These are phyloP conservation scores for Cephaloascus fragrans DNA, from an alignment of 805 yeast genomes.

Conservation along the genomic window DNA sequence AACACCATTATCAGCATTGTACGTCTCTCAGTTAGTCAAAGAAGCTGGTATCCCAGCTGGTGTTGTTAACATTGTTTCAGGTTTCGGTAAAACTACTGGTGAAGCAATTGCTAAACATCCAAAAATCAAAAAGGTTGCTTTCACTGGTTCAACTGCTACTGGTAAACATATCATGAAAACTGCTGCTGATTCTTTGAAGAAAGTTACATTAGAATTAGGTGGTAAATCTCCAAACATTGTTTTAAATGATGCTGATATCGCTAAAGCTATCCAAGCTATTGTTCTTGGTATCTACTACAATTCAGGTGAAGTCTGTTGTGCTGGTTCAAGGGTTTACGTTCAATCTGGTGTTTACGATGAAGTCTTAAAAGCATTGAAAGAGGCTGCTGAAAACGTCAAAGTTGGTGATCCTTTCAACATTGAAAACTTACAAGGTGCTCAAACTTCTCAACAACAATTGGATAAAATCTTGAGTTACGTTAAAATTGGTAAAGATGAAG, in stretches of 20 bases:
- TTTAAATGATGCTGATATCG: constrained; percentile 30
- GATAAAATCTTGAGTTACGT: constrained; percentile 31
- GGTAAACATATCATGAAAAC: constrained; percentile 32
- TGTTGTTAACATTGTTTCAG: constrained; percentile 32
- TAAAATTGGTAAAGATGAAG: constrained; percentile 32
- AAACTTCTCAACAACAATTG: constrained; percentile 29
- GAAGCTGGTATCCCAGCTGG: constrained; percentile 36
- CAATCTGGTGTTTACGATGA: constrained; percentile 33
- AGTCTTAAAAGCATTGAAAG: constrained; percentile 22
- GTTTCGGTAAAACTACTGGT: constrained; percentile 35
- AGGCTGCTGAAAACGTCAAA: constrained; percentile 25
- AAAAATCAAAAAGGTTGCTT: constrained; percentile 31
- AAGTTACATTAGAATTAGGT: constrained; percentile 38
- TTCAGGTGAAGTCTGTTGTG: constrained; percentile 40
- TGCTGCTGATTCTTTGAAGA: constrained; percentile 33
- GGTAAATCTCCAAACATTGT: constrained; percentile 38
- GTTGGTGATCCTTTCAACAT: constrained; percentile 36
- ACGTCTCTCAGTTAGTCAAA: constrained; percentile 25
- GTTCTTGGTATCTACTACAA: constrained; percentile 32
- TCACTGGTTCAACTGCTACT: constrained; percentile 37
- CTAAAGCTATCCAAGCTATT: constrained; percentile 22
- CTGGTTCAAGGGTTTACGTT: constrained; percentile 35
- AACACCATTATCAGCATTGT: constrained; percentile 36
- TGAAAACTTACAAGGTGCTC: constrained; percentile 32
- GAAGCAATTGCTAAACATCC: constrained; percentile 30